Conservation (phyloP, 768 basidiomycete species). For the Termitomyces sp. region DNA sequence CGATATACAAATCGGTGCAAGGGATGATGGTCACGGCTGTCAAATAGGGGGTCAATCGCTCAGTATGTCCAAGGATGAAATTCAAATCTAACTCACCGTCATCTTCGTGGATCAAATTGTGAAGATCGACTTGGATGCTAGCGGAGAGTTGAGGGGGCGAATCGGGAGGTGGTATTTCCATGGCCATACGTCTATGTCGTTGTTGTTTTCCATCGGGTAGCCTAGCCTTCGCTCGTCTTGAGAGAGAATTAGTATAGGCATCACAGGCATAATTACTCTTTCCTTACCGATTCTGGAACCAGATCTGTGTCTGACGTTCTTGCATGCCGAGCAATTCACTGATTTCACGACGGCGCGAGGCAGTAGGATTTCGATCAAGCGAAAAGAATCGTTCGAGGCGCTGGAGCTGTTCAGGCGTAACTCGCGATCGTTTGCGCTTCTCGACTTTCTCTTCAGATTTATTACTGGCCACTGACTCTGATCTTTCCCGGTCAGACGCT, state of each 20-base stretch:
- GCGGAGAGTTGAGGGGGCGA: slow-evolving; percentile 46
- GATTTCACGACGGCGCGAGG: slow-evolving; percentile 66
- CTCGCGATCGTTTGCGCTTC: slow-evolving; percentile 71
- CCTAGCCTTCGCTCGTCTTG: slow-evolving; percentile 79
- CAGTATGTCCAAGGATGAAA: not conserved
- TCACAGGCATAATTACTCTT: not conserved
- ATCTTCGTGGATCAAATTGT: slow-evolving; percentile 67
- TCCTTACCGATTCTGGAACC: slow-evolving; percentile 80
- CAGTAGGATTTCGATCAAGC: slow-evolving; percentile 66
- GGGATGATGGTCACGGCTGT: slow-evolving; percentile 72
- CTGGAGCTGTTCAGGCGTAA: slow-evolving; percentile 75
- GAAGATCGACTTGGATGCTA: slow-evolving; percentile 54
- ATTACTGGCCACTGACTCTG: slow-evolving; percentile 19
- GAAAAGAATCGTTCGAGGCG: slow-evolving; percentile 70
- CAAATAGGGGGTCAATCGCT: not conserved
- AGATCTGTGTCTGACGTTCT: slow-evolving; percentile 84
- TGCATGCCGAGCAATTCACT: slow-evolving; percentile 73
- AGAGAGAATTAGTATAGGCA: not conserved
- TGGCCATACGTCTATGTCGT: slow-evolving; percentile 27
- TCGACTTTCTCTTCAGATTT: slow-evolving; percentile 52
- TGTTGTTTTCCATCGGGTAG: slow-evolving; percentile 53
- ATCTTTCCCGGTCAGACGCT: slow-evolving; percentile 28
- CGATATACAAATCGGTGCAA: slow-evolving; percentile 68
- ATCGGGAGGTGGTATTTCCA: slow-evolving; percentile 34
- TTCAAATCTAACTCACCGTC: slow-evolving; percentile 47